Percentiles rank a stretch among this genome's conserved stretches.
phyloP scores from a whole-genome alignment of 2,329 filamentous ascomycete genomes.

The Lecanicillium sp. region DNA sequence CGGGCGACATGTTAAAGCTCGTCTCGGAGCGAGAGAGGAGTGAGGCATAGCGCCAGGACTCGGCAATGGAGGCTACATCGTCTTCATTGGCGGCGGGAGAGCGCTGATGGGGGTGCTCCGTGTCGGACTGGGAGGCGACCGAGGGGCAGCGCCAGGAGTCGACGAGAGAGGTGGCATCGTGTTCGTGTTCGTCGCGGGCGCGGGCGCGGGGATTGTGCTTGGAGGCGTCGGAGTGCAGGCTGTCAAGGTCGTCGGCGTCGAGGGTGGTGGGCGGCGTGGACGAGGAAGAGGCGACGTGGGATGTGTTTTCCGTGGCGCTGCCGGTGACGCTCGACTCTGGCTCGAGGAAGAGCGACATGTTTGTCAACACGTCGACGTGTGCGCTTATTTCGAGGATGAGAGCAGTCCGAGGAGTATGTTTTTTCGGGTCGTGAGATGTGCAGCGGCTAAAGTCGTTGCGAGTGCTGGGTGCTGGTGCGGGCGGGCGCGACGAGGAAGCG shows the following conservation, averaged over 20 bases:
- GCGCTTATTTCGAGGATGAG: too few relatives aligned
- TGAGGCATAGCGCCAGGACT: too few relatives aligned
- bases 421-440: too few relatives aligned
- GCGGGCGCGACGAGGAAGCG: slow-evolving; percentile 15
- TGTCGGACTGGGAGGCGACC: slow-evolving; percentile 15
- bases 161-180: too few relatives aligned
- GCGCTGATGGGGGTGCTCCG: background rate
- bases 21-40: too few relatives aligned
- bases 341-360: slow-evolving; percentile 27
- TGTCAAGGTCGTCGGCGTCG: slow-evolving; percentile 55
- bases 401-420: too few relatives aligned
- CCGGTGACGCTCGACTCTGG: slow-evolving; percentile 27
- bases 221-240: slow-evolving; percentile 43
- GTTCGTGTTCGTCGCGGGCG: slow-evolving; percentile 26
- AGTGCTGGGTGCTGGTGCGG: background rate
- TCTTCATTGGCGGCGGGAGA: background rate
- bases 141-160: too few relatives aligned
- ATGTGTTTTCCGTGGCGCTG: slow-evolving; percentile 35
- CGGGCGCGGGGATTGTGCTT: slow-evolving; percentile 31
- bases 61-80: too few relatives aligned
- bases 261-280: slow-evolving; percentile 61
- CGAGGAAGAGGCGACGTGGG: slow-evolving; percentile 48
- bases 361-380: slow-evolving; percentile 1
- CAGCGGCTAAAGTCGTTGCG: too few relatives aligned
- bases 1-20: too few relatives aligned